Base-by-base conservation (phyloP, 805 yeast genomes). In the Phaffomyces opuntiae region DNA sequence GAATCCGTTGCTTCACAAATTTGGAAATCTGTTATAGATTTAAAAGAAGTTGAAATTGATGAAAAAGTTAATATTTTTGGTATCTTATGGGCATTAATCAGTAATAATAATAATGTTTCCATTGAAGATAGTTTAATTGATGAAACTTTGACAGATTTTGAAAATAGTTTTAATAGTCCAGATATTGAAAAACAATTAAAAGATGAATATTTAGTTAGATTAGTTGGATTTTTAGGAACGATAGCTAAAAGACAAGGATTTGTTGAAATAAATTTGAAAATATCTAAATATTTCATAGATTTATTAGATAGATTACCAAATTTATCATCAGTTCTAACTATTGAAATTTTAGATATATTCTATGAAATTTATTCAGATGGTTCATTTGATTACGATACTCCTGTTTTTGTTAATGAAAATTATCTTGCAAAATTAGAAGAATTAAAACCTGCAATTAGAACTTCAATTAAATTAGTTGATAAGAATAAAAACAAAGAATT, bases 311-410 rank as follows among this genome's bases (percentile, higher is more conserved):
- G 40, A 21, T 49, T 61, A 14, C 62, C 62, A 14, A 49, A 55
- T 17, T 50, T 64, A 4, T 57, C 67, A 1, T 59, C 69, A 1
- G 73, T 68, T 49, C 61, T 80, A 11, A 65, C 79, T 6, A 62
- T 80, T 36, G 91, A 83, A 49, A 66, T 82, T 25, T 62, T 87
- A 21, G 83, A 87, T 55, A 68, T 77, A 3, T 56, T 89, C 7
- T 87, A 79, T 63, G 96, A 88, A 49, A 70, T 89, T 7, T 93
- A 83, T 64, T 85, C 85, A 13, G 98, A 93, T 65, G 74, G 74
- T 34, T 66, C 62, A 5, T 83, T 72, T 54, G 74, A 69, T 14
- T 89, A 88, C 57, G 96, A 88, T 59, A 66, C 63, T 25, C 77
- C 78, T 4, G 75, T 86, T 1, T 91, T 83, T 62, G 85, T 83